Evolutionary conservation across 2,329 filamentous ascomycete species (phyloP), one percentile per base, ranked within the genome.

Genomic region (Paraphoma chrysanthemicola): DNA sequence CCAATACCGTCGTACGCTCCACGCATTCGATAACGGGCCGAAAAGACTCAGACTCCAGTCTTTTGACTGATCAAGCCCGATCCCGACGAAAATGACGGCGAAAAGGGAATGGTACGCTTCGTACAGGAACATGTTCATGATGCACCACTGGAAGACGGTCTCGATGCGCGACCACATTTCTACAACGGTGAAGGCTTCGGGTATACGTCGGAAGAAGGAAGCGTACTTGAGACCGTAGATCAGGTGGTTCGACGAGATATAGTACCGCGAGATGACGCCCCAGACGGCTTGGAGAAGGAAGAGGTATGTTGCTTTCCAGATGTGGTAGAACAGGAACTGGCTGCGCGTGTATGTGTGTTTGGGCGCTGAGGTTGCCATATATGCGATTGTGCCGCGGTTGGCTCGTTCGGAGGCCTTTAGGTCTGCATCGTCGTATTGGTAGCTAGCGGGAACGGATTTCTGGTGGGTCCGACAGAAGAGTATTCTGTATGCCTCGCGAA

Each of bases 1-100:
- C 66, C 66, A 69, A 18, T 65, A 69, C 10, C 53, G 11, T 2
- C 66, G 36, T 2, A 68, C 64, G 6, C 48, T 62, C 38, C 39
- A 62, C 10, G 54, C 52, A 1, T 54, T 49, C 1, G 12, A 12
- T 2, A 65, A 3, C 0, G 42, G 16, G 1, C 63, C 64, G 47
- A 62, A 69, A 4, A 68, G 48, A 1, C 28, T 8, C 23, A 56
- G 12, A 0, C 39, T 41, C 66, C 66, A 68, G 16, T 63, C 58
- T 0, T 17, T 4, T 0, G 64, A 44, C 0, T 2, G 23, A 33
- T 69, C 64, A 9, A 65, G 17, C 0, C 51, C 43, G 3, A 61
- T 44, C 0, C 46, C 55, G 3, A 68, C 60, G 44, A 49, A 59
- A 2, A 64, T n/a, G 2, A 59, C 3, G 9, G 61, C 60, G 33